phyloP scores from a whole-genome alignment of 441 rosid species.

The Erodium moschatum region DNA sequence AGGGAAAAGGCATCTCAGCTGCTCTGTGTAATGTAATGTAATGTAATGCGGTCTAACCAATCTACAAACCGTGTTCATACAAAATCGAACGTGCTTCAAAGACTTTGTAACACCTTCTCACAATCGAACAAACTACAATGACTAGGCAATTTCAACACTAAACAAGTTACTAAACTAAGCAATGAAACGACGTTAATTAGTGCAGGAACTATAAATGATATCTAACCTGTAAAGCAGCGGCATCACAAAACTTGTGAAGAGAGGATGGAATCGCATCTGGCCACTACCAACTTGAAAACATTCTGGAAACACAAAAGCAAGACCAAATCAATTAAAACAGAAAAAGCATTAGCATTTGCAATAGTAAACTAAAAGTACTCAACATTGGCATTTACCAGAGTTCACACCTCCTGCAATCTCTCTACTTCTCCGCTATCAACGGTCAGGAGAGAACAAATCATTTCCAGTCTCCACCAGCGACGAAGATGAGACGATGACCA shows the following conservation, averaged over 20 bases:
- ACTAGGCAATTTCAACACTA: too few relatives aligned
- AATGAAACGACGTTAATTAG: neutral
- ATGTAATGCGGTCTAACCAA: neutral
- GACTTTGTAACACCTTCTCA: neutral
- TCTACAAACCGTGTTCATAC: neutral
- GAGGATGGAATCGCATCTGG: slow-evolving; percentile 50
- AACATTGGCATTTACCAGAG: neutral
- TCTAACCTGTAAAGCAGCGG: slow-evolving; percentile 17
- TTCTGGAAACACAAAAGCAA: neutral
- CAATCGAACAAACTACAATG: neutral
- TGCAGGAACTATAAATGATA: slow-evolving; percentile 11
- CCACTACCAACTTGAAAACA: slow-evolving; percentile 25
- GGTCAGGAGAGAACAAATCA: neutral
- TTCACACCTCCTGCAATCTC: too few relatives aligned
- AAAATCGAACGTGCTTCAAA: neutral
- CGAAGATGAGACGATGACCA: neutral
- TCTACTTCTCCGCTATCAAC: too few relatives aligned
- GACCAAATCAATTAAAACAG: neutral
- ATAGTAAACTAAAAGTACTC: neutral
- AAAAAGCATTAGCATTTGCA: neutral
- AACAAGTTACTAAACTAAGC: too few relatives aligned
- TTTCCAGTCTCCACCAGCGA: neutral
- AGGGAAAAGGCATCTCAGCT: slow-evolving; percentile 14
- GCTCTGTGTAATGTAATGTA: too few relatives aligned
- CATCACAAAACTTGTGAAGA: slow-evolving; percentile 32